Conservation (phyloP, 305 asterid genomes). For the Ilex paraguariensis region DNA sequence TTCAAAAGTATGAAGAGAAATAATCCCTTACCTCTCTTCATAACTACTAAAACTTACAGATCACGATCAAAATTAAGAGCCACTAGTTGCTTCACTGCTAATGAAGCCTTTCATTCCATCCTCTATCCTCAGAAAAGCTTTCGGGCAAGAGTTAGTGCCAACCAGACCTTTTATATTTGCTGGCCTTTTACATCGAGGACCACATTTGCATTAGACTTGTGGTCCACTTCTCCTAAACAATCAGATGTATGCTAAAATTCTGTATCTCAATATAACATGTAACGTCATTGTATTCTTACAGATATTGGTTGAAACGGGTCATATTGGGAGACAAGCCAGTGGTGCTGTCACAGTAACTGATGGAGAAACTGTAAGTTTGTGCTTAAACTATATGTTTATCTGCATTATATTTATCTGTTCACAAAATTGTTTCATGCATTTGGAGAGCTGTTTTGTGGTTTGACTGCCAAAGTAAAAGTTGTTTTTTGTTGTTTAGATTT, state of each 20-base stretch:
- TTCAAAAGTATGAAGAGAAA: no score
- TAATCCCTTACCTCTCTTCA: no score
- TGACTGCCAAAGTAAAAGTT: not conserved
- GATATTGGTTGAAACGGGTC: conserved; percentile 94
- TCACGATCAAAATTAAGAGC: no score
- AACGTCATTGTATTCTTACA: conserved; percentile 23
- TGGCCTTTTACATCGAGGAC: not conserved
- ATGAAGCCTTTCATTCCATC: not conserved
- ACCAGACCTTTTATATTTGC: not conserved
- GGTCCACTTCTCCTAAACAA: not conserved
- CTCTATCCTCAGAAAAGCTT: not conserved
- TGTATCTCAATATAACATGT: not conserved
- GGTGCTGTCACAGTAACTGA: conserved; percentile 89
- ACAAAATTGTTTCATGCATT: not conserved
- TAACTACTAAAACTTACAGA: no score
- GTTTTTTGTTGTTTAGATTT: no score
- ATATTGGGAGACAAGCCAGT: conserved; percentile 97
- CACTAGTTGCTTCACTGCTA: not conserved
- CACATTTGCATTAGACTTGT: not conserved
- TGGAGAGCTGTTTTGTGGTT: not conserved
- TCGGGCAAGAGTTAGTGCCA: not conserved
- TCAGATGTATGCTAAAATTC: not conserved
- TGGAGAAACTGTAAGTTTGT: conserved; percentile 90
- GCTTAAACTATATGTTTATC: conserved; percentile 5
- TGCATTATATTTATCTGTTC: not conserved